Evolutionary conservation across 768 basidiomycete species (phyloP).

Genomic region (Russula sp.): DNA sequence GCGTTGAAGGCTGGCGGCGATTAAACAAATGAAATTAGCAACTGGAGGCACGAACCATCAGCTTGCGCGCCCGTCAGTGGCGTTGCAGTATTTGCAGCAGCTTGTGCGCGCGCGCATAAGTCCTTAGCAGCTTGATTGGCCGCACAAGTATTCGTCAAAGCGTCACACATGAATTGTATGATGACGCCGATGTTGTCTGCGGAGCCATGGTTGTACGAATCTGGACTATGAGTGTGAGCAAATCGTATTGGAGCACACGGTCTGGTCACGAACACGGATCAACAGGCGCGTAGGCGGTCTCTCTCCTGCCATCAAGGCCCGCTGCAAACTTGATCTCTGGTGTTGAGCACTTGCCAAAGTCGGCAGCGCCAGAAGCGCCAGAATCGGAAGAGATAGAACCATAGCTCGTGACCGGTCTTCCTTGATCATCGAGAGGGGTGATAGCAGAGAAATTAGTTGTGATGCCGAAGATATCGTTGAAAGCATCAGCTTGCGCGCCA

Average conservation of each 20-base stretch:
- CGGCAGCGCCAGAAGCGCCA: conserved; percentile 15
- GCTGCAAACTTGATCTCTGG: conserved; percentile 48
- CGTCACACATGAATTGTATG: conserved; percentile 47
- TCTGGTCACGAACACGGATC: conserved; percentile 26
- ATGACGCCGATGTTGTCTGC: conserved; percentile 37
- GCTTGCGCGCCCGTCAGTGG: conserved; percentile 41
- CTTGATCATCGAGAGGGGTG: conserved; percentile 40
- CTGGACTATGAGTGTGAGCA: not conserved
- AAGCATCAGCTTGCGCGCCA: conserved; percentile 28
- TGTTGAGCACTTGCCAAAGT: conserved; percentile 52
- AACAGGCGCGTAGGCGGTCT: conserved; percentile 48
- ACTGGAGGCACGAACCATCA: conserved; percentile 28
- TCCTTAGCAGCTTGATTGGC: conserved; percentile 42
- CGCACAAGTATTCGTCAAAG: conserved; percentile 40
- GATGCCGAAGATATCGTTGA: conserved; percentile 52
- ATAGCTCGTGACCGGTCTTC: conserved; percentile 27
- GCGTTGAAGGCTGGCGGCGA: conserved; percentile 44
- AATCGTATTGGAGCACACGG: too few relatives aligned
- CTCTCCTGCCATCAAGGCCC: conserved; percentile 46
- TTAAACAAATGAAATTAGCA: not conserved
- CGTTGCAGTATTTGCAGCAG: conserved; percentile 37
- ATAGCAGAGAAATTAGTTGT: conserved; percentile 27
- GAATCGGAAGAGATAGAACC: not conserved
- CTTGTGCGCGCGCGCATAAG: conserved; percentile 34
- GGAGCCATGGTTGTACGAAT: conserved; percentile 17